Conservation (phyloP, 768 basidiomycete species). For the Tubosaeta sp. region DNA sequence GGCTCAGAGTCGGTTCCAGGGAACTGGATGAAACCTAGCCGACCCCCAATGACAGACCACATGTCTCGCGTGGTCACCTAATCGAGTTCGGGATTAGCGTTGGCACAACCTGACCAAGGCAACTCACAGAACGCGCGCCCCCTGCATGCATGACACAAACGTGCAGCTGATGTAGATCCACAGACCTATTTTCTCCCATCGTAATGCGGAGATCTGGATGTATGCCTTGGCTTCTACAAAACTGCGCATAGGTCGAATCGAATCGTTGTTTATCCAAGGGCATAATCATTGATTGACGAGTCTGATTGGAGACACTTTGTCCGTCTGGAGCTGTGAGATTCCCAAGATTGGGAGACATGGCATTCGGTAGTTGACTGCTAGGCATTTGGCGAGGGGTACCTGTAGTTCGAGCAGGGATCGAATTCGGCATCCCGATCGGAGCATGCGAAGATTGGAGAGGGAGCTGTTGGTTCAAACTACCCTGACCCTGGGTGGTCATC, state of each 20-base stretch:
- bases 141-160: slow-evolving; percentile 55
- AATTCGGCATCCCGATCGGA: slow-evolving; percentile 27
- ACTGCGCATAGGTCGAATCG: slow-evolving; percentile 47
- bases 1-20: slow-evolving; percentile 59
- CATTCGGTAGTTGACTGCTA: slow-evolving; percentile 26
- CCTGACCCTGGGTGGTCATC: slow-evolving; percentile 19
- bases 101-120: neutral
- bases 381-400: slow-evolving; percentile 37
- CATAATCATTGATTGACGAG: slow-evolving; percentile 18
- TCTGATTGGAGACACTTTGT: slow-evolving; percentile 22
- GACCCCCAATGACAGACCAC: slow-evolving; percentile 67
- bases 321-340: slow-evolving; percentile 20
- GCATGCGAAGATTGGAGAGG: slow-evolving; percentile 31
- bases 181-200: slow-evolving; percentile 47
- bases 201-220: slow-evolving; percentile 39
- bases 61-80: slow-evolving; percentile 53
- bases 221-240: slow-evolving; percentile 39
- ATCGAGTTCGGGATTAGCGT: slow-evolving; percentile 8
- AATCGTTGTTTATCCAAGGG: slow-evolving; percentile 52
- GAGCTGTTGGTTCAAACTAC: slow-evolving; percentile 25
- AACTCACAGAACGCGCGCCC: slow-evolving; percentile 45
- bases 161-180: slow-evolving; percentile 63
- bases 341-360: slow-evolving; percentile 33
- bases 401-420: slow-evolving; percentile 36
- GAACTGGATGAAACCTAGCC: slow-evolving; percentile 62